Percentiles rank a stretch among this genome's conserved stretches.
Conservation (phyloP, 179 eudicot genomes). For the Silene vulgaris region DNA sequence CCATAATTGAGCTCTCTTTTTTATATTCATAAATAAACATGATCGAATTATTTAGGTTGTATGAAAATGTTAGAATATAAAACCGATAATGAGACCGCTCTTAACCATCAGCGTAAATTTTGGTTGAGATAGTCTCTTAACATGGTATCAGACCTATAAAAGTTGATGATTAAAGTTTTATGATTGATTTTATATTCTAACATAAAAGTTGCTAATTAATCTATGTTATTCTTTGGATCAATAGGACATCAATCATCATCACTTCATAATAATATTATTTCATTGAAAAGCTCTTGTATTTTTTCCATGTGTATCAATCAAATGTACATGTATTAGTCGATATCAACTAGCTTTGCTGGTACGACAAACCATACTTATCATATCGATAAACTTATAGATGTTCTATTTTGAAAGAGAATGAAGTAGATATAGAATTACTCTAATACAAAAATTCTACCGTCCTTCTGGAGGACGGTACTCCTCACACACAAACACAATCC, state of each 20-base stretch:
- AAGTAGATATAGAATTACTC: conserved; percentile 1
- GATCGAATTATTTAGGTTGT: conserved; percentile 5
- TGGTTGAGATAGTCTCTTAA: too few relatives aligned
- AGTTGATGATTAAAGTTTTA: neutral
- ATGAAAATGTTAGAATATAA: neutral
- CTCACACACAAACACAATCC: too few relatives aligned
- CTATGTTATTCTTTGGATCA: neutral
- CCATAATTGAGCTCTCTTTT: neutral
- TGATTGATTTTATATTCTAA: too few relatives aligned
- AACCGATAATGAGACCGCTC: too few relatives aligned
- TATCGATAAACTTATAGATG: neutral
- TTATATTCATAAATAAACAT: neutral
- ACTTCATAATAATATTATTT: neutral
- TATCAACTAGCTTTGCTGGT: neutral
- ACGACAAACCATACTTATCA: neutral
- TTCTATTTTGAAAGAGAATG: neutral
- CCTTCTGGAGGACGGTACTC: too few relatives aligned
- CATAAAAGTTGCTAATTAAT: neutral
- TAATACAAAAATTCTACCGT: too few relatives aligned
- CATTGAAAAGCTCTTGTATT: too few relatives aligned
- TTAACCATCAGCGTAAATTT: too few relatives aligned
- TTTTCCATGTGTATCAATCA: neutral
- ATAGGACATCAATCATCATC: neutral
- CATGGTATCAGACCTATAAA: too few relatives aligned
- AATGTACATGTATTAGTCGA: neutral